Conservation (phyloP, 345 rosid genomes). For the Citrus medica region DNA sequence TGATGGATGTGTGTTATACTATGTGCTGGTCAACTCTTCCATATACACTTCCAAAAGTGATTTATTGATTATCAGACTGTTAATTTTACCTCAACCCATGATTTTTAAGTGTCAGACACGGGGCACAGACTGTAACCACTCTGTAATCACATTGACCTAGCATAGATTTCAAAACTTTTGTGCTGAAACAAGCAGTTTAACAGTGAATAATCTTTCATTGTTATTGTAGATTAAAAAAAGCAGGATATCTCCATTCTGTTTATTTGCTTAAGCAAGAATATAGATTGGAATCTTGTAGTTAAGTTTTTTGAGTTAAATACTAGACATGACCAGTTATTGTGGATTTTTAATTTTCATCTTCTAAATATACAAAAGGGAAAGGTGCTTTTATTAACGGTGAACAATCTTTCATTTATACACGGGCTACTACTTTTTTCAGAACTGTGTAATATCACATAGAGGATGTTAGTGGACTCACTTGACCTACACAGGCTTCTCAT, state of each 20-base stretch:
- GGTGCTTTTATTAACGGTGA: not conserved
- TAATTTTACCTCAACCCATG: not conserved
- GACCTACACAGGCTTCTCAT: not conserved
- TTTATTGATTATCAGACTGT: not conserved
- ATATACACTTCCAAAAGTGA: not conserved
- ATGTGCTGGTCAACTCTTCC: not conserved
- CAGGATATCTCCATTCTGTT: not conserved
- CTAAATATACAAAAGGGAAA: not conserved
- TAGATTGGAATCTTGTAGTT: not conserved
- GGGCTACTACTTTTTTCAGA: not conserved
- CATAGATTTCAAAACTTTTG: not conserved
- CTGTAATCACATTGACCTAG: not conserved
- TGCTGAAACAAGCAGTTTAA: not conserved
- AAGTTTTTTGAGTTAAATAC: not conserved
- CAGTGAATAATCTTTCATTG: not conserved
- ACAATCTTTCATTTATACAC: not conserved
- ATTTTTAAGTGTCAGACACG: not conserved
- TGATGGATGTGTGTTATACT: not conserved
- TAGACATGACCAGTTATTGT: not conserved
- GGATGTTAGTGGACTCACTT: conserved; percentile 16
- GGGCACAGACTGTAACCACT: not conserved
- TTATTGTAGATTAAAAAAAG: not conserved
- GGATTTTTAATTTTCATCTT: not conserved
- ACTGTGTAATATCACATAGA: not conserved
- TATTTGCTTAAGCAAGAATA: not conserved